Evolutionary conservation across 202 grass and related monocot genomes (phyloP).

Genomic region (Bolboschoenoplectus hybrid): DNA sequence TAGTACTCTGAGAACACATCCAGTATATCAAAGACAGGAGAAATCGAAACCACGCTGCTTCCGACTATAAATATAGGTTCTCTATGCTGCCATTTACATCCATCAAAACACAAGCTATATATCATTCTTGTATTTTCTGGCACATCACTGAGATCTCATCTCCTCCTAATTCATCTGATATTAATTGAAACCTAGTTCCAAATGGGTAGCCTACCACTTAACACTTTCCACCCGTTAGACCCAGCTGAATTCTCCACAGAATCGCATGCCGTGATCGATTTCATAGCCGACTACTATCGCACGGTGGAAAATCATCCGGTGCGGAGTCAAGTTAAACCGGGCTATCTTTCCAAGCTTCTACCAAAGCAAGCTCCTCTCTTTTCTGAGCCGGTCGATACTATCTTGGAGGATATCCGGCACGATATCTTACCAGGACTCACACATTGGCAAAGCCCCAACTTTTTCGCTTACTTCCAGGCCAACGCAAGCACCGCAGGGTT

Average conservation of each 20-base stretch:
- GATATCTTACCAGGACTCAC: conserved; percentile 70
- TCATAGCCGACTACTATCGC: conserved; percentile 54
- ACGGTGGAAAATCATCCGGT: conserved; percentile 49
- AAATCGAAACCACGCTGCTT: too few relatives aligned
- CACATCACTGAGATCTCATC: too few relatives aligned
- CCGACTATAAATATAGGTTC: too few relatives aligned
- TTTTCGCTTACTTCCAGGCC: conserved; percentile 64
- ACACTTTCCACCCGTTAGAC: conserved; percentile 17
- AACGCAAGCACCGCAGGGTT: conserved; percentile 87
- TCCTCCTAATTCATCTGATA: too few relatives aligned
- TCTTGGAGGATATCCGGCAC: conserved; percentile 53
- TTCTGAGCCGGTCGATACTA: conserved; percentile 38
- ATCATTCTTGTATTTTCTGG: too few relatives aligned
- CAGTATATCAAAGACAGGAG: too few relatives aligned
- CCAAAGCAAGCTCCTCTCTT: conserved; percentile 41
- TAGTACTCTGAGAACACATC: too few relatives aligned
- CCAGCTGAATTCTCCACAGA: conserved; percentile 40
- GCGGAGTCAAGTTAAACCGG: conserved; percentile 39
- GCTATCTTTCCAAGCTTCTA: conserved; percentile 42
- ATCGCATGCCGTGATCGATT: conserved; percentile 40
- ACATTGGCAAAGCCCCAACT: conserved; percentile 85
- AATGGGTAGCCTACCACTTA: conserved; percentile 25
- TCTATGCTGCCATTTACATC: too few relatives aligned
- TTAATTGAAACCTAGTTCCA: background rate
- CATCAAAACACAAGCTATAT: too few relatives aligned